These are phyloP conservation scores for Oryza longistaminata DNA, from an alignment of 176 grass and related monocot species.

Conservation along the genomic window DNA sequence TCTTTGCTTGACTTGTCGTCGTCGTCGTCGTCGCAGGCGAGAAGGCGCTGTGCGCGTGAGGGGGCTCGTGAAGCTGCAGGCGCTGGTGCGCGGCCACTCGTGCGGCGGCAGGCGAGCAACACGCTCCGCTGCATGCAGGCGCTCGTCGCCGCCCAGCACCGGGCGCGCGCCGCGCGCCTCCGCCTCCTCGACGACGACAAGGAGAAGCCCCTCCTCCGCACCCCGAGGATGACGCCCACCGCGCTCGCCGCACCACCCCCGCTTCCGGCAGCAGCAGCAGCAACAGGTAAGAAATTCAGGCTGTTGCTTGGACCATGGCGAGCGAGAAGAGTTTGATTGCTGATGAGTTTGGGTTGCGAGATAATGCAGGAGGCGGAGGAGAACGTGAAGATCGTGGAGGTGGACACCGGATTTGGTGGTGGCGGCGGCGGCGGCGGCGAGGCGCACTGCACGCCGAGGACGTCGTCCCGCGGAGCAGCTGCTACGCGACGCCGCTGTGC, in stretches of 20 bases:
- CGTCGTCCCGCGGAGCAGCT: conserved; percentile 44
- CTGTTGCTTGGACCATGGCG: too few species aligned
- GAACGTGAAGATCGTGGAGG: conserved; percentile 80
- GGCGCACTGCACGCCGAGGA: conserved; percentile 30
- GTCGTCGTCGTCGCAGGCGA: conserved; percentile 56
- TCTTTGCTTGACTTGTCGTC: neutral
- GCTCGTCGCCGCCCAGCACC: conserved; percentile 65
- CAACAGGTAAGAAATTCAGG: conserved; percentile 26
- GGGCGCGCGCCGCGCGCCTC: conserved; percentile 47
- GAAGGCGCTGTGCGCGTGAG: conserved; percentile 83
- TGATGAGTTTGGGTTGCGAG: neutral
- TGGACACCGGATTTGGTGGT: conserved; percentile 45
- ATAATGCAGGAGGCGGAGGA: conserved; percentile 44
- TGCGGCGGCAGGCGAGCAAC: conserved; percentile 66
- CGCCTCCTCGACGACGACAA: conserved; percentile 47
- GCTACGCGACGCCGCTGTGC: conserved; percentile 56
- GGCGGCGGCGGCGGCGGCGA: conserved; percentile 29
- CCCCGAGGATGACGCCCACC: conserved; percentile 37
- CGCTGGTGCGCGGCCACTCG: conserved; percentile 75
- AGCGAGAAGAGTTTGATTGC: too few species aligned
- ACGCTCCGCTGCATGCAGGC: conserved; percentile 89
- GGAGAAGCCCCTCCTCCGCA: conserved; percentile 23
- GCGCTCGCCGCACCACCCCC: conserved; percentile 60
- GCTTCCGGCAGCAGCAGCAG: conserved; percentile 34
- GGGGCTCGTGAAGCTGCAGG: conserved; percentile 86